Evolutionary conservation across 371 early-diverging fungal genomes (phyloP).

Genomic region (Mycotypha africana): DNA sequence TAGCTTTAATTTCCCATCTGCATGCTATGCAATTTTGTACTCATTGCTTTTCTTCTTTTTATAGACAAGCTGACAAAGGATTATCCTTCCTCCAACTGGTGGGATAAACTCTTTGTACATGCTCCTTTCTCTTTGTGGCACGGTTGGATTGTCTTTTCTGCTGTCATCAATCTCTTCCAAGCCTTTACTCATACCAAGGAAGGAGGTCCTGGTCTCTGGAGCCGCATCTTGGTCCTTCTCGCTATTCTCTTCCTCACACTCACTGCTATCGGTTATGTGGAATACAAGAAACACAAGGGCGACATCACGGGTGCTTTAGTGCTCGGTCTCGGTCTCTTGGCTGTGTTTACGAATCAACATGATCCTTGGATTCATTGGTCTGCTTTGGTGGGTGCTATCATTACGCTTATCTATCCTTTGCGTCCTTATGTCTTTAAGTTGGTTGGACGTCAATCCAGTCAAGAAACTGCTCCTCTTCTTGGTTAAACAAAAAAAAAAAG

Average conservation of each 20-base stretch:
- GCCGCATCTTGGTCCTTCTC: constrained; percentile 45
- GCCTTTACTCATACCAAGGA: constrained; percentile 42
- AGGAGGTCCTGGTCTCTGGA: constrained; percentile 41
- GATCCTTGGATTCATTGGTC: constrained; percentile 46
- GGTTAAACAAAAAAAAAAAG: constrained; percentile 19
- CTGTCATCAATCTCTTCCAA: constrained; percentile 58
- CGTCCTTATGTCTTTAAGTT: constrained; percentile 46
- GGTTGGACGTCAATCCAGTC: constrained; percentile 26
- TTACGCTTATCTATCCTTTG: constrained; percentile 50
- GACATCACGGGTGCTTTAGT: constrained; percentile 59
- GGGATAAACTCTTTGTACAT: constrained; percentile 58
- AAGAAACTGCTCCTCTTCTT: constrained; percentile 27
- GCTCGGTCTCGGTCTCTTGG: constrained; percentile 46
- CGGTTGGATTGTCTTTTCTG: constrained; percentile 62
- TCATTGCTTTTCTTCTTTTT: constrained; percentile 2
- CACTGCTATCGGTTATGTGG: constrained; percentile 64
- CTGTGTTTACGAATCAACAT: constrained; percentile 38
- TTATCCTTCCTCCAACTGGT: constrained; percentile 36
- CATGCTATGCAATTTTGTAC: no score
- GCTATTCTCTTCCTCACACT: constrained; percentile 52
- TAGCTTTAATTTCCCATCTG: no score
- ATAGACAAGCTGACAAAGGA: constrained; percentile 46
- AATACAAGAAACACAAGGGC: constrained; percentile 56
- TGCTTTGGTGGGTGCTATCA: constrained; percentile 46
- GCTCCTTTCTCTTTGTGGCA: constrained; percentile 74